These are phyloP conservation scores for Saprolegnia parasitica DNA, from an alignment of 352 stramenopile species.

Conservation along the genomic window DNA sequence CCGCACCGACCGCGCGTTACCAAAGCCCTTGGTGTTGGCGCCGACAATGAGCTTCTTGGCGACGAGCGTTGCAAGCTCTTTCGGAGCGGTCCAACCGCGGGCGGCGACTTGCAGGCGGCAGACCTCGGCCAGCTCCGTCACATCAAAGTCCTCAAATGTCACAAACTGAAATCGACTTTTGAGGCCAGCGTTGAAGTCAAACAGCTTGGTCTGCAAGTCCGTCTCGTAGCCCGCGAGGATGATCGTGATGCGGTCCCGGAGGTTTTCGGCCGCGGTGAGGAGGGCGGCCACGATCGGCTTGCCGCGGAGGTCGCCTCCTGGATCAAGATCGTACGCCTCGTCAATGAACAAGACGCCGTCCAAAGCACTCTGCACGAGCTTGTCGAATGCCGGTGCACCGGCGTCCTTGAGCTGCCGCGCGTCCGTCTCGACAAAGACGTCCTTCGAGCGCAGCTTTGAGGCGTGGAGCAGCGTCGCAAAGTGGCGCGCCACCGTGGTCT, in stretches of 20 bases:
- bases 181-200: slow-evolving; percentile 87
- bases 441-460: slow-evolving; percentile 46
- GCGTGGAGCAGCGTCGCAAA: slow-evolving; percentile 82
- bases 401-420: slow-evolving; percentile 75
- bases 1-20: slow-evolving; percentile 77
- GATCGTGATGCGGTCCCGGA: slow-evolving; percentile 79
- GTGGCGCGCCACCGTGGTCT: slow-evolving; percentile 74
- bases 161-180: slow-evolving; percentile 81
- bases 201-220: slow-evolving; percentile 90
- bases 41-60: slow-evolving; percentile 56
- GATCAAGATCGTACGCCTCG: slow-evolving; percentile 89
- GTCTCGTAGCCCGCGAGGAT: slow-evolving; percentile 91
- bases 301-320: slow-evolving; percentile 62
- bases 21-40: slow-evolving; percentile 75
- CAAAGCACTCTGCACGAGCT: slow-evolving; percentile 61
- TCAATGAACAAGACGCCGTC: slow-evolving; percentile 91
- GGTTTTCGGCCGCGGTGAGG: slow-evolving; percentile 81
- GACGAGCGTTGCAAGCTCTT: slow-evolving; percentile 49
- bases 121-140: slow-evolving; percentile 75
- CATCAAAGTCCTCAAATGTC: slow-evolving; percentile 88
- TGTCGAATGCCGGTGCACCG: slow-evolving; percentile 57
- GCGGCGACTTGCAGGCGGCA: slow-evolving; percentile 51
- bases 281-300: slow-evolving; percentile 87
- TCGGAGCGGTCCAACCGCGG: slow-evolving; percentile 43
- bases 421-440: slow-evolving; percentile 37